Conservation (phyloP, 1,284 basidiomycete species). For the Puccinia novopanici region DNA sequence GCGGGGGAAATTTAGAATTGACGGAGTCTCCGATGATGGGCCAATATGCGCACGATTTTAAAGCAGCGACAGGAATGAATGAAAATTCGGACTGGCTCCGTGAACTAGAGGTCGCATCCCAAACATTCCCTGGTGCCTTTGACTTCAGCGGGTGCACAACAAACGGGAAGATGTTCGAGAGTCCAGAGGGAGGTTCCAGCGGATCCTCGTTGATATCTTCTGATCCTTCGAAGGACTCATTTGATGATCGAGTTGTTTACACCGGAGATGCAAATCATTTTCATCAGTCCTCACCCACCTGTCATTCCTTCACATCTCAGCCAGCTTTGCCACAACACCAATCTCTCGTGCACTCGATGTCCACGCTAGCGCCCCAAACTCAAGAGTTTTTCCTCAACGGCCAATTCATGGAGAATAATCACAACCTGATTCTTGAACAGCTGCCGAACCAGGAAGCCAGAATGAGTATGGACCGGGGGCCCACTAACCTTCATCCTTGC, state of each 20-base stretch:
- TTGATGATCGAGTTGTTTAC: conserved; percentile 31
- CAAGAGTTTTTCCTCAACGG: conserved; percentile 1
- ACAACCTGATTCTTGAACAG: neutral
- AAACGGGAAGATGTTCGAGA: conserved; percentile 6
- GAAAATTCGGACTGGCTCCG: conserved; percentile 33
- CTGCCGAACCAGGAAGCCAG: neutral
- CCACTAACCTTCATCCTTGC: neutral
- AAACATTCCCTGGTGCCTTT: conserved; percentile 42
- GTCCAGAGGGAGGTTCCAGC: conserved; percentile 24
- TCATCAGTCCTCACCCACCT: neutral
- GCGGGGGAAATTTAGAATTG: neutral
- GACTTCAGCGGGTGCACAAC: conserved; percentile 21
- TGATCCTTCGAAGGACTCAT: conserved; percentile 15
- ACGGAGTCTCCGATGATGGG: conserved; percentile 3
- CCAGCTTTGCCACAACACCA: neutral
- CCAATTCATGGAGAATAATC: conserved; percentile 12
- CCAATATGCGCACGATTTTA: conserved; percentile 11
- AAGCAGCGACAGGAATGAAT: neutral
- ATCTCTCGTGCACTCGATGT: neutral
- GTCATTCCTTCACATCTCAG: conserved; percentile 9
- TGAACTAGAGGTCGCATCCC: conserved; percentile 29
- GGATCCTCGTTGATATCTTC: conserved; percentile 31
- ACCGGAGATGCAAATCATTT: conserved; percentile 20
- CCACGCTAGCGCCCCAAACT: conserved; percentile 1
- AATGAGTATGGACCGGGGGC: neutral